A percentile compares a stretch with the other conserved stretches of the same genome.
Evolutionary conservation across 2,329 filamentous ascomycete species (phyloP).

Genomic region (Cordyceps fumosorosea): DNA sequence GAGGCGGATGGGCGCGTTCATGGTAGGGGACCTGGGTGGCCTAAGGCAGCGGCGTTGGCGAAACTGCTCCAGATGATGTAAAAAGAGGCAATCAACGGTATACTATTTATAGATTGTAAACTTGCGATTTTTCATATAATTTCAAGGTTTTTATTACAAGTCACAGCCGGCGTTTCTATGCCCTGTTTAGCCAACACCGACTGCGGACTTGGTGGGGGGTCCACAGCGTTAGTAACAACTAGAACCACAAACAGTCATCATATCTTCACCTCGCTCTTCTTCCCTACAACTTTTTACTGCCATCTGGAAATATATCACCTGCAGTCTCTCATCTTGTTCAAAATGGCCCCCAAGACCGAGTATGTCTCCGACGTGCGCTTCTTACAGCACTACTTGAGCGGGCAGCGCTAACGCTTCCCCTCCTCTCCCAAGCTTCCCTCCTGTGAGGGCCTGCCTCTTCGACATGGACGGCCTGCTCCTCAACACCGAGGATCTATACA

Average conservation of each 20-base stretch:
- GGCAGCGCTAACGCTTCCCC: not conserved
- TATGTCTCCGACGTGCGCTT: constrained; percentile 23
- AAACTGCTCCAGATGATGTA: too few species aligned
- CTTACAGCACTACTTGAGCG: not conserved
- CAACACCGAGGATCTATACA: constrained; percentile 88
- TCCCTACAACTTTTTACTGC: not conserved
- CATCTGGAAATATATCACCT: not conserved
- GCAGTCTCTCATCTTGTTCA: not conserved
- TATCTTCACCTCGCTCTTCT: not conserved
- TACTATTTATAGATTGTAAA: too few species aligned
- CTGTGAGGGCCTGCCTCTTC: constrained; percentile 86
- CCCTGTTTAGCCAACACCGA: too few species aligned
- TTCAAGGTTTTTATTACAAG: too few species aligned
- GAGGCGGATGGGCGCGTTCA: too few species aligned
- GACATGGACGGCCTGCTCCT: constrained; percentile 98
- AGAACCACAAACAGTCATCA: not conserved
- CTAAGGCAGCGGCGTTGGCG: too few species aligned
- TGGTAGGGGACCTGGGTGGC: too few species aligned
- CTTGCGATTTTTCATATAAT: too few species aligned
- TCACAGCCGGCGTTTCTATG: too few species aligned
- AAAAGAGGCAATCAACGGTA: too few species aligned
- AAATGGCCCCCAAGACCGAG: constrained; percentile 41
- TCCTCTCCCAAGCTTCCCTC: constrained; percentile 54
- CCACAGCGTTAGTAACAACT: too few species aligned
- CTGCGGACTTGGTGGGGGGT: too few species aligned